Evolutionary conservation across 2,329 filamentous ascomycete species (phyloP).

Genomic region (Trichoderma sp.): DNA sequence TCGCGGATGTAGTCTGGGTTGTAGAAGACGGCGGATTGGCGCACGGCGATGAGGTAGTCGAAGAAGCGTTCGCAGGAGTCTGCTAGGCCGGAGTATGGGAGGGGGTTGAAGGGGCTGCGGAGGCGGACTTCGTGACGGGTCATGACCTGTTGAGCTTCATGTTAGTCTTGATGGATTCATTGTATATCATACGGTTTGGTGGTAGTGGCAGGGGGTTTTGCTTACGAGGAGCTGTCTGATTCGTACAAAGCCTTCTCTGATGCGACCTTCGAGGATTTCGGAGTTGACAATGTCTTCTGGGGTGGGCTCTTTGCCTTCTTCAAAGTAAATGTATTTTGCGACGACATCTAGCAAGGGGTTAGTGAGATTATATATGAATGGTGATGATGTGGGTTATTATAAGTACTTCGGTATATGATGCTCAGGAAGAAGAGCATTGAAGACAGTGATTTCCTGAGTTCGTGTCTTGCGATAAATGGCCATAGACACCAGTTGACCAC

Average conservation of each 20-base stretch:
- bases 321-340: slow-evolving; percentile 58
- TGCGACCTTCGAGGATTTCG: slow-evolving; percentile 56
- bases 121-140: slow-evolving; percentile 60
- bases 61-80: slow-evolving; percentile 58
- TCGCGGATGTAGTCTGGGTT: slow-evolving; percentile 52
- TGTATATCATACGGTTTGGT: background rate
- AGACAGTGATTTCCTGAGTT: slow-evolving; percentile 54
- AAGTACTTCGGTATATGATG: slow-evolving; percentile 54
- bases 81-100: slow-evolving; percentile 56
- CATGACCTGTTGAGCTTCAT: slow-evolving; percentile 39
- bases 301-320: slow-evolving; percentile 51
- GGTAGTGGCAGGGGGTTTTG: too few relatives aligned
- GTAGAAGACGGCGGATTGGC: slow-evolving; percentile 58
- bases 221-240: slow-evolving; percentile 54
- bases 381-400: too few relatives aligned
- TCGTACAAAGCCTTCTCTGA: slow-evolving; percentile 60
- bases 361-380: too few relatives aligned
- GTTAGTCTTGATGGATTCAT: background rate
- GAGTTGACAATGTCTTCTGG: slow-evolving; percentile 51
- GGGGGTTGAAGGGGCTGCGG: slow-evolving; percentile 54
- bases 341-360: slow-evolving; percentile 41
- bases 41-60: slow-evolving; percentile 56
- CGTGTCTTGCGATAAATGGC: slow-evolving; percentile 60
- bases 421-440: slow-evolving; percentile 58
- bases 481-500: slow-evolving; percentile 59